These are phyloP conservation scores for Saturnispora kantuleensis DNA, from an alignment of 805 yeast genomes.

Conservation along the genomic window DNA sequence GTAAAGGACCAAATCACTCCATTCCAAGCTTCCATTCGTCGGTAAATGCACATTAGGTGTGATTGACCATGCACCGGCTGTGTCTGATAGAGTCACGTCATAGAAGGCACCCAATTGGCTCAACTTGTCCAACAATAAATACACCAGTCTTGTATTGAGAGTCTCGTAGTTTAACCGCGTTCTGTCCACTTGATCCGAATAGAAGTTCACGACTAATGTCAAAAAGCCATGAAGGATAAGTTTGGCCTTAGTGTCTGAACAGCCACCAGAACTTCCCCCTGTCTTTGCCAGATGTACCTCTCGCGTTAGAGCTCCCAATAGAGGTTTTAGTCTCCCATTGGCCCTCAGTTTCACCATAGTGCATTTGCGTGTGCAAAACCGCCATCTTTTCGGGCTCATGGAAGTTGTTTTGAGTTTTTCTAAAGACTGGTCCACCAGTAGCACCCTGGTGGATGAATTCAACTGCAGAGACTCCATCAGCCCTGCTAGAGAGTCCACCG, in stretches of 20 bases:
- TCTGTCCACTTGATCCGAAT: constrained; percentile 13
- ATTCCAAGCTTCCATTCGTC: not conserved
- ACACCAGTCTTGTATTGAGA: constrained; percentile 13
- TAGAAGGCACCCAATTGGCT: constrained; percentile 7
- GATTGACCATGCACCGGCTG: too few species aligned
- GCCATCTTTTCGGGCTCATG: constrained; percentile 3
- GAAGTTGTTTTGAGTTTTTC: not conserved
- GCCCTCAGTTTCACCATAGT: too few species aligned
- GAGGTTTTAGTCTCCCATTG: too few species aligned
- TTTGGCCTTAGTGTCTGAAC: not conserved
- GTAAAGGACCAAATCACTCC: constrained; percentile 1
- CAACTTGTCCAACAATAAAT: constrained; percentile 13
- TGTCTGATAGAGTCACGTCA: not conserved
- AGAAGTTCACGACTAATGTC: constrained; percentile 16
- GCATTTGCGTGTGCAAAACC: not conserved
- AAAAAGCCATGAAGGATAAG: constrained; percentile 21
- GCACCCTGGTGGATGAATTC: too few species aligned
- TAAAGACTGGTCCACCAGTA: not conserved
- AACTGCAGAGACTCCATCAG: not conserved
- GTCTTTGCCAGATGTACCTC: not conserved
- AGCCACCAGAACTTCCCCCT: not conserved
- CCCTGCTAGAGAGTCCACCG: not conserved
- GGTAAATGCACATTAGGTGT: constrained; percentile 9
- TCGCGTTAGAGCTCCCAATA: not conserved
- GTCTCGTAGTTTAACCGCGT: constrained; percentile 7